Evolutionary conservation across 345 rosid genomes (phyloP), one percentile per base, ranked within the genome.

Genomic region (Kandelia obovata): DNA sequence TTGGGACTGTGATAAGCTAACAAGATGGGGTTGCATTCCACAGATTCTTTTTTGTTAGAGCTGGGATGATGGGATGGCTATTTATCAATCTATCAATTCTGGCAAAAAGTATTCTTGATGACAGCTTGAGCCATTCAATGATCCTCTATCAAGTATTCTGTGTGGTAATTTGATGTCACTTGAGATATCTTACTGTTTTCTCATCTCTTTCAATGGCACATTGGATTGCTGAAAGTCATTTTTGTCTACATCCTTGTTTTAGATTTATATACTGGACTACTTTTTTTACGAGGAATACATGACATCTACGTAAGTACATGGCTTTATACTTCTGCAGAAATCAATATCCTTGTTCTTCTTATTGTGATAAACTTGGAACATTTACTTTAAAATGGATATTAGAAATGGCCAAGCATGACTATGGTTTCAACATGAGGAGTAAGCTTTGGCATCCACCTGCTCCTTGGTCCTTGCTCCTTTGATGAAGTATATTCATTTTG

Each of bases 41-140:
- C 74, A 91, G 97, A 74, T 89, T 93, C 85, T 88, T 91, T 87
- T 91, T 89, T 79, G 98, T 93, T 59, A 85, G 92, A 86, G 97
- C 96, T 34, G 98, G 97, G 69, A 93, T 93, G 97, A 89, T 91
- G 97, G 97, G 97, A 68, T 94, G 97, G 97, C 85, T 94, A 58
- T 83, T 91, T 62, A 89, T 94, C 79, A 94, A 94, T 70, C 84
- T 89, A 70, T 94, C 98, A 58, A 75, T 94, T 82, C 79, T 94
- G 34, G 86, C 90, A 27, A 89, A 82, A 87, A 87, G 92, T 81
- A 67, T 83, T 66, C 80, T 80, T 52, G 85, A 83, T 73, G 82
- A 47, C 71, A 69, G 67, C 75, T 80, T 92, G 69, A 84, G 73
- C 80, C 79, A 0, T 74, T 86, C 97, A n/a, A 80, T 88, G 98